Base-by-base conservation (phyloP, 2,329 filamentous ascomycete species). In the Botrytis galanthina region DNA sequence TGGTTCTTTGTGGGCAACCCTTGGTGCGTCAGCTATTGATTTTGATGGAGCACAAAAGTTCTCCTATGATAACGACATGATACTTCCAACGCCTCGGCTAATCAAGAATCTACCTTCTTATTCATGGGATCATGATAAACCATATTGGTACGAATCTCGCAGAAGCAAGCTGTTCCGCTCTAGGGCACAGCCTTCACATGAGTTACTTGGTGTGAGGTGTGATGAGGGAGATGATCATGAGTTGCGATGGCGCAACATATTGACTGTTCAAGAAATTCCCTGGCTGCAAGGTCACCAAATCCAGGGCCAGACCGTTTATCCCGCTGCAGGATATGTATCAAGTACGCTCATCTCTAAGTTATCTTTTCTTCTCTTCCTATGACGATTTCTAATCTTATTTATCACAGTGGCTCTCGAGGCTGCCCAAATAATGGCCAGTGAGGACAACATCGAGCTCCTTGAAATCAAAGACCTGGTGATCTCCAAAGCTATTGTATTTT, bases 141-240 rank as follows among this genome's bases (percentile, higher is more conserved):
- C 88, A 86, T 86, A 39, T 39, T 39, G 37, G 37, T 82, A 85
- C 73, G 86, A 88, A 74, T 85, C 85, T 1, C 84, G 85, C 60
- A 78, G 85, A 4, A 85, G 84, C 29, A 77, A 79, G 18, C 82
- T 84, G n/a, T 83, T 83, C 69, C 83, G 86, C 1, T 83, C 84
- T 39, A 35, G 67, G 4, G 73, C 69, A 60, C 44, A 51, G 4
- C 80, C 82, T 0, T 74, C 79, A 3, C 83, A 83, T 32, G 81
- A 82, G 16, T 81, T 85, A 39, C 82, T 82, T 73, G 81, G 83
- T 39, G 77, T 78, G 4, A 74, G 78, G 12, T 61, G 74, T n/a
- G 79, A 78, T 77, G 80, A 78, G 66, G 22, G 63, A 60, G 44
- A 62, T 70, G 8, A n/a, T 42, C 60, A 73, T 75, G n/a, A 68